phyloP scores from a whole-genome alignment of 2,329 filamentous ascomycete species.

The Colletotrichum sp. region DNA sequence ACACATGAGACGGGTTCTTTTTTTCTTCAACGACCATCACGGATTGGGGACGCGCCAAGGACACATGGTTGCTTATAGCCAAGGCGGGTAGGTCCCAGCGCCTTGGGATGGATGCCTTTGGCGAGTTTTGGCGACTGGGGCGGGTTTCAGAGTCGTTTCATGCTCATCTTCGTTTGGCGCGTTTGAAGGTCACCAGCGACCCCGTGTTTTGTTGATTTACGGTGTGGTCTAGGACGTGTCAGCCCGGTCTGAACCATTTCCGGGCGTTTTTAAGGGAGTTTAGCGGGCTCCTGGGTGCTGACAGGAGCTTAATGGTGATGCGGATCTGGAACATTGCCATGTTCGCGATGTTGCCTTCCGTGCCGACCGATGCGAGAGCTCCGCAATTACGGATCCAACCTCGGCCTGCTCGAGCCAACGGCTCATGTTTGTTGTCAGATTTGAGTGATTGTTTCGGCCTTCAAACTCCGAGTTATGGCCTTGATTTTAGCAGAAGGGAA shows the following conservation, averaged over 20 bases:
- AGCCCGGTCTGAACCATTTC: not conserved
- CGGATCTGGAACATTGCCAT: not conserved
- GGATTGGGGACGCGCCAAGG: not conserved
- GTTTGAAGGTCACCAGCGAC: not conserved
- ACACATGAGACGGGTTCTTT: not conserved
- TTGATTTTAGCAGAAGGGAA: not conserved
- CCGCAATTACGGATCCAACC: not conserved
- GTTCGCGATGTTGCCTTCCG: not conserved
- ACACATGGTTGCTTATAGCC: not conserved
- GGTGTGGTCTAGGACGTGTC: not conserved
- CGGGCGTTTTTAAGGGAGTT: not conserved
- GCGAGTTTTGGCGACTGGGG: not conserved
- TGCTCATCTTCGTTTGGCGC: not conserved
- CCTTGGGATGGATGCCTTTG: not conserved
- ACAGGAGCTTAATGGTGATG: not conserved
- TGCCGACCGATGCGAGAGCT: not conserved
- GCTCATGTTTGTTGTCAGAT: rapidly evolving
- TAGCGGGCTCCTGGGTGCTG: not conserved
- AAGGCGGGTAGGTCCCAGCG: not conserved
- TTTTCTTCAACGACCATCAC: not conserved
- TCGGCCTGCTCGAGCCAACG: rapidly evolving
- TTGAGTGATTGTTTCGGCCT: not conserved
- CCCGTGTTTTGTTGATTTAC: not conserved
- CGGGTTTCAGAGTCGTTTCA: constrained; percentile 16
- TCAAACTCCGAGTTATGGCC: not conserved